phyloP scores from a whole-genome alignment of 306 rosid species.

The Cicer cuneatum region DNA sequence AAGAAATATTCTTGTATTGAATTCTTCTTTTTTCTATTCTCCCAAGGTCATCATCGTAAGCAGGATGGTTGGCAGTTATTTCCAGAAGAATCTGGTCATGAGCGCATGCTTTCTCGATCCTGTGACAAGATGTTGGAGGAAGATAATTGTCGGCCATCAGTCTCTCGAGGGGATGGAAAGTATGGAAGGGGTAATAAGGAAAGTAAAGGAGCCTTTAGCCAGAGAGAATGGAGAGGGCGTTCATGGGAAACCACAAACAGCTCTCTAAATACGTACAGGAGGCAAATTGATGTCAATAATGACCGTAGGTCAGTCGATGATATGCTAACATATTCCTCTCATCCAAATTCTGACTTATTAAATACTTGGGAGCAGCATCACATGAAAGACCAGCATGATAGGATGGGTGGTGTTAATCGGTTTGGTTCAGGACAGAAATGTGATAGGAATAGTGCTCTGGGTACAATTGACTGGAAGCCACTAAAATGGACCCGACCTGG shows the following conservation, averaged over 20 bases:
- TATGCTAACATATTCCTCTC: constrained; percentile 57
- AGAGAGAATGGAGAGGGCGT: constrained; percentile 72
- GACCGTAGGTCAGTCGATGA: constrained; percentile 71
- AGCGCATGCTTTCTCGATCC: constrained; percentile 69
- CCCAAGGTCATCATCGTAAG: constrained; percentile 94
- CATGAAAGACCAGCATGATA: constrained; percentile 74
- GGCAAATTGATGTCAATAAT: constrained; percentile 56
- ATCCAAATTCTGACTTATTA: constrained; percentile 63
- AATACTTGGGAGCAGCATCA: constrained; percentile 77
- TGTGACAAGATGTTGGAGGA: constrained; percentile 76
- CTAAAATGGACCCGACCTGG: constrained; percentile 83
- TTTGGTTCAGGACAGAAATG: constrained; percentile 59
- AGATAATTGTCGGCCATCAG: constrained; percentile 54
- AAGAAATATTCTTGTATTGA: constrained; percentile 51
- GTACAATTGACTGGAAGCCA: constrained; percentile 75
- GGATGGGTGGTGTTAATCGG: constrained; percentile 64
- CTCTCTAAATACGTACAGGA: constrained; percentile 57
- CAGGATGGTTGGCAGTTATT: constrained; percentile 88
- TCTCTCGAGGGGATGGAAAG: constrained; percentile 76
- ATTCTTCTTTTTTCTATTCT: constrained; percentile 49
- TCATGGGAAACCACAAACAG: constrained; percentile 63
- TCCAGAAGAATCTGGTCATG: constrained; percentile 83
- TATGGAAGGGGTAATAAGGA: constrained; percentile 74
- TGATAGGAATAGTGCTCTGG: constrained; percentile 66
- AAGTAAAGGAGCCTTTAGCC: constrained; percentile 69